Conservation (phyloP, 192 early-diverging fungal genomes). For the Rhizophagus sp. region DNA sequence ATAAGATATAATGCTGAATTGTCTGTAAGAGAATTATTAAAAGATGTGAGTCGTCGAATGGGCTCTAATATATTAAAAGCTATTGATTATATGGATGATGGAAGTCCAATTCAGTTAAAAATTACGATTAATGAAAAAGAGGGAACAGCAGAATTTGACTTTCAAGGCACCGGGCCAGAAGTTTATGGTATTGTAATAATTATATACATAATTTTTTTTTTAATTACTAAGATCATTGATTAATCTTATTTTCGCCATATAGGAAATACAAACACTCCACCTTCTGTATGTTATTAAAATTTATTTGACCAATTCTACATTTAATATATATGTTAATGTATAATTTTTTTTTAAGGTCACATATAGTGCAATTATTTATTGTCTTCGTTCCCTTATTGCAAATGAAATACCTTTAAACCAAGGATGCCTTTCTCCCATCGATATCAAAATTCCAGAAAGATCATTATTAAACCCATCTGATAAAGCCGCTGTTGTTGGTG, state of each 20-base stretch:
- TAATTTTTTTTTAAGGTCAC: slow-evolving; percentile 52
- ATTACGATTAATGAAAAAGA: slow-evolving; percentile 71
- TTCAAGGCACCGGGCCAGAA: slow-evolving; percentile 84
- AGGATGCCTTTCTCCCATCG: slow-evolving; percentile 87
- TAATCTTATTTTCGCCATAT: not conserved
- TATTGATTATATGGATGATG: slow-evolving; percentile 92
- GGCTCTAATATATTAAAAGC: slow-evolving; percentile 46
- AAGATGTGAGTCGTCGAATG: slow-evolving; percentile 49
- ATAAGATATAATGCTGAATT: slow-evolving; percentile 88
- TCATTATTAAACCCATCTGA: slow-evolving; percentile 80
- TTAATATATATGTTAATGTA: slow-evolving; percentile 19
- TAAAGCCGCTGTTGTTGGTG: slow-evolving; percentile 92
- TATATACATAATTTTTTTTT: not conserved
- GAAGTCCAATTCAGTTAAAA: slow-evolving; percentile 72
- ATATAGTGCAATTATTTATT: slow-evolving; percentile 96
- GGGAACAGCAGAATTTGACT: slow-evolving; percentile 90
- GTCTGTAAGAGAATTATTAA: slow-evolving; percentile 80
- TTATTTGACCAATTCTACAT: not conserved
- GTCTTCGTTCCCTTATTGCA: slow-evolving; percentile 86
- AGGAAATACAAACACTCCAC: slow-evolving; percentile 52
- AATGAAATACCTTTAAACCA: slow-evolving; percentile 95
- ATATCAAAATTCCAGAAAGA: slow-evolving; percentile 76
- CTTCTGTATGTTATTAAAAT: slow-evolving; percentile 41
- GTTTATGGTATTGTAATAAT: slow-evolving; percentile 83
- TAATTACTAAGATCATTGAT: not conserved